Conservation (phyloP, 1,284 basidiomycete genomes). For the Ganoderma meredithae region DNA sequence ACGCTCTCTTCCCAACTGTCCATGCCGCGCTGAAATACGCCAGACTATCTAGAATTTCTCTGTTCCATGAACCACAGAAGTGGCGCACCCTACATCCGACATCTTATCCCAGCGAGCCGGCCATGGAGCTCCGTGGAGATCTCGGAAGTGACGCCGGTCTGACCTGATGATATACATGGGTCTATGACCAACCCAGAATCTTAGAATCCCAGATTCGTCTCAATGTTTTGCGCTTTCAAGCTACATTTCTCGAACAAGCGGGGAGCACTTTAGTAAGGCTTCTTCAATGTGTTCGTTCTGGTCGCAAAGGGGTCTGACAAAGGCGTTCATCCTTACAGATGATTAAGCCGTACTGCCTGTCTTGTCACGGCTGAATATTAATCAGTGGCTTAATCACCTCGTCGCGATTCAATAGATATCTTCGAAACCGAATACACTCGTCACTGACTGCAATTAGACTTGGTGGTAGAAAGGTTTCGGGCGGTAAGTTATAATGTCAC, state of each 20-base stretch:
- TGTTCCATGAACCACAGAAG: not conserved
- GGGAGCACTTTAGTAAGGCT: not conserved
- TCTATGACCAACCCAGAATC: not conserved
- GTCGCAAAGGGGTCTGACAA: not conserved
- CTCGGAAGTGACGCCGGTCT: not conserved
- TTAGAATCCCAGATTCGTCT: too few relatives aligned
- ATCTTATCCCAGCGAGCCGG: not conserved
- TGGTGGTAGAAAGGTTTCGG: not conserved
- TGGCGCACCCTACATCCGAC: not conserved
- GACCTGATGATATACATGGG: not conserved
- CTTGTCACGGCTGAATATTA: too few relatives aligned
- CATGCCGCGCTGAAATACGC: not conserved
- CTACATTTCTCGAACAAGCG: too few relatives aligned
- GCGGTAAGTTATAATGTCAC: not conserved
- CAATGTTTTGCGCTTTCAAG: not conserved
- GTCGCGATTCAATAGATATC: not conserved
- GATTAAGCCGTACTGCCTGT: not conserved
- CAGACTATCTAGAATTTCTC: not conserved
- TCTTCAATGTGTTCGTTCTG: not conserved
- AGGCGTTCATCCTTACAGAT: not conserved
- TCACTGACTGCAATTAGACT: not conserved
- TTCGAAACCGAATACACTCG: not conserved
- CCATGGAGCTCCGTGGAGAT: not conserved
- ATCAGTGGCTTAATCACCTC: not conserved
- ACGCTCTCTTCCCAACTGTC: not conserved